phyloP scores from a whole-genome alignment of 2,329 filamentous ascomycete species.

The Penicillium brevicompactum region DNA sequence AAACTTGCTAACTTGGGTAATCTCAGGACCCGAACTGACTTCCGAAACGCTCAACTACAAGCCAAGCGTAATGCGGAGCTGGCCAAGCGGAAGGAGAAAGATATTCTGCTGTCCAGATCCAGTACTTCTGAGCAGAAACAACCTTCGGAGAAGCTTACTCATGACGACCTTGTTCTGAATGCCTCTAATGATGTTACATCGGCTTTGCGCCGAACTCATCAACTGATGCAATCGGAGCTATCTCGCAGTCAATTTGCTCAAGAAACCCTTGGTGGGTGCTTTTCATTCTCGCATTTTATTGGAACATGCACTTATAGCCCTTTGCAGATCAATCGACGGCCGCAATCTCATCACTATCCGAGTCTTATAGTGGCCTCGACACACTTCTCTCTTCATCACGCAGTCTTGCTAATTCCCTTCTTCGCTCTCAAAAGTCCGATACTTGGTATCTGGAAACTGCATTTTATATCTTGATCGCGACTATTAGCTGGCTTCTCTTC shows the following conservation, averaged over 20 bases:
- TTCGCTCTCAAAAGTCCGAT: conserved; percentile 90
- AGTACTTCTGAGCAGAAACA: conserved; percentile 29
- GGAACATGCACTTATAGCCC: conserved; percentile 6
- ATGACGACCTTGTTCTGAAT: conserved; percentile 72
- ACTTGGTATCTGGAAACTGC: conserved; percentile 96
- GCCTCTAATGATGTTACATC: conserved; percentile 82
- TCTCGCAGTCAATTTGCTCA: conserved; percentile 86
- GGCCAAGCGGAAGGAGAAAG: conserved; percentile 75
- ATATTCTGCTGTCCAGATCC: conserved; percentile 67
- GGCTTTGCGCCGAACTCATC: conserved; percentile 81
- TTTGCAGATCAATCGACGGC: conserved; percentile 70
- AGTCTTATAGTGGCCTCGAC: conserved; percentile 79
- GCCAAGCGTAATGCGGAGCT: conserved; percentile 74
- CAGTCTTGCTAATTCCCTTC: conserved; percentile 73
- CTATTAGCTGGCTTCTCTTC: conserved; percentile 83
- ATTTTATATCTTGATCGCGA: conserved; percentile 77
- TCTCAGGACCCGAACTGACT: conserved; percentile 62
- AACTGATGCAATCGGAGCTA: conserved; percentile 82
- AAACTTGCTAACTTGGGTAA: conserved; percentile 8
- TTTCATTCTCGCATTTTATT: not conserved
- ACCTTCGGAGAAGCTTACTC: conserved; percentile 57
- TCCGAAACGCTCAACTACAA: conserved; percentile 78
- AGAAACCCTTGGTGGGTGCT: conserved; percentile 66
- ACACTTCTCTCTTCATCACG: conserved; percentile 73
- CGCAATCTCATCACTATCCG: conserved; percentile 76